Base-by-base conservation (phyloP, 2,329 filamentous ascomycete genomes). In the Aspergillus uvarum region DNA sequence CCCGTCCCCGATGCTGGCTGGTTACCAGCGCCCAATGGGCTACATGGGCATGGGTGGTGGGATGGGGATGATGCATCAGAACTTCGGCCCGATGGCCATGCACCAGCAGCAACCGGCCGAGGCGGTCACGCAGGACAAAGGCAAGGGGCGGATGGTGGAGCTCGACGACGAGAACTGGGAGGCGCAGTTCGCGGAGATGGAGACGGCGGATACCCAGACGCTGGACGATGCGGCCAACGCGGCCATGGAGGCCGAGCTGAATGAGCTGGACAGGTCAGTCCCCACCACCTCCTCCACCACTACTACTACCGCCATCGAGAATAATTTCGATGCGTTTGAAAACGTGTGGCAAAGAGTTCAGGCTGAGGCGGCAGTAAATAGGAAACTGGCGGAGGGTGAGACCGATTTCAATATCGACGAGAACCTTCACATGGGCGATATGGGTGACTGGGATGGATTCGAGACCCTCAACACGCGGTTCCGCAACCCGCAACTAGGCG, bases 111-210 rank as follows among this genome's bases (percentile, higher is more conserved):
- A 75, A 59, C 76, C 74, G 24, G 69, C 69, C 38, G 72, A 76
- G 47, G 76, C 76, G 38, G 71, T 77, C 59, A 78, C 80, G 48
- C 76, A 92, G 76, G 91, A 90, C 60, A 98, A 98, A 75, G 93
- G 90, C 44, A 96, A 96, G 77, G 86, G 81, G 5, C 80, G 85
- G 38, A 85, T 98, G 79, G 89, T 98, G 12, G 95, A 98, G 79
- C 85, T 98, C 24, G 92, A 97, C 73, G 94, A 99, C 68, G 82
- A 89, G 71, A 89, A 96, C 72, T 98, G 95, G 95, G 94, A 98
- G 77, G 91, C 92, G 69, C 92, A 98, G 76, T 99, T 99, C 76
- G 90, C 92, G 59, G 87, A 95, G 76, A 88, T 97, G 73, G 91
- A 94, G 74, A 79, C 79, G 14, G 78, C 78, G 44, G 80, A 83